Conservation (phyloP, 305 asterid genomes). For the Plantago coronopus region DNA sequence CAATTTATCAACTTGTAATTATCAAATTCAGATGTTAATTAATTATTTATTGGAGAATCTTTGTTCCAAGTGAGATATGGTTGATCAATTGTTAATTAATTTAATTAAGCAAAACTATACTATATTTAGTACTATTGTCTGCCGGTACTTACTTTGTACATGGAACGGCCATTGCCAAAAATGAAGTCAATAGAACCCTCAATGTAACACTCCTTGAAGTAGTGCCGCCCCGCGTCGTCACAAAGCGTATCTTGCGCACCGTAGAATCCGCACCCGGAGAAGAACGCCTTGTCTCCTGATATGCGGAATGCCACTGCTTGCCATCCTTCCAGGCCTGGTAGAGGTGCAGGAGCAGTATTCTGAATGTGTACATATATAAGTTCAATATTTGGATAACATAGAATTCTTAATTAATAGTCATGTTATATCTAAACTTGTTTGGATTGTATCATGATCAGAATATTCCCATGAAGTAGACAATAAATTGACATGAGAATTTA, state of each 20-base stretch:
- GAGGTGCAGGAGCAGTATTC: slow-evolving; percentile 90
- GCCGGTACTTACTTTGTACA: slow-evolving; percentile 54
- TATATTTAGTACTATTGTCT: too few species aligned
- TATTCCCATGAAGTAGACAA: background rate
- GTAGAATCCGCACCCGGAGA: slow-evolving; percentile 78
- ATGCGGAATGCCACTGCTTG: slow-evolving; percentile 90
- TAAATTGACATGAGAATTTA: background rate
- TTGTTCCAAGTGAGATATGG: too few species aligned
- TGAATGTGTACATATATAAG: slow-evolving; percentile 9
- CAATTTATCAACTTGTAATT: too few species aligned
- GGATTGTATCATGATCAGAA: too few species aligned
- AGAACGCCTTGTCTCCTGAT: slow-evolving; percentile 86
- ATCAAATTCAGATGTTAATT: too few species aligned
- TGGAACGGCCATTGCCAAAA: slow-evolving; percentile 81
- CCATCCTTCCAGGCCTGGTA: slow-evolving; percentile 91
- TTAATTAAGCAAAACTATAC: too few species aligned
- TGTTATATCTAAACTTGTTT: too few species aligned
- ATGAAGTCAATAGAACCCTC: slow-evolving; percentile 94
- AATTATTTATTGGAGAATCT: too few species aligned
- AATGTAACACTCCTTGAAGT: slow-evolving; percentile 81
- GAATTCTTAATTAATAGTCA: too few species aligned
- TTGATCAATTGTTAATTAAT: too few species aligned
- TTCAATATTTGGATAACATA: too few species aligned
- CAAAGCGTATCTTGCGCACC: slow-evolving; percentile 93
- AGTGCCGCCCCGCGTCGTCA: slow-evolving; percentile 86